Evolutionary conservation across 352 stramenopile species (phyloP), one percentile per base, ranked within the genome.

Genomic region (Phytopythium chamaehyphon): DNA sequence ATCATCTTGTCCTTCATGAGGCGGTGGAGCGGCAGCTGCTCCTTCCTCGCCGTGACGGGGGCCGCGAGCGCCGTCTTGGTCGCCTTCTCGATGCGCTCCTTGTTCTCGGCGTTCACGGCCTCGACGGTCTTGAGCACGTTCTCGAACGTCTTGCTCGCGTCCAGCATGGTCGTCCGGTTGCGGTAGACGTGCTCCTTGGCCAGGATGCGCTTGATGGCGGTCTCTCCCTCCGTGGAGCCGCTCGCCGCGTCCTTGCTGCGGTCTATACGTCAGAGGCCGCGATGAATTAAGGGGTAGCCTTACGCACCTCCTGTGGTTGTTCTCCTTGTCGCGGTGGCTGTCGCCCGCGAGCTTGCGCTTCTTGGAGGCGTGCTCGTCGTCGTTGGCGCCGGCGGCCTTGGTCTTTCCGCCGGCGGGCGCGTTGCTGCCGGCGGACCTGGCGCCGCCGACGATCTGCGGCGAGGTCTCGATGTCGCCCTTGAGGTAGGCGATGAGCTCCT

Each of bases 31-130:
- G 82, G 84, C 19, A 83, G 38, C 46, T 89, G 73, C 50, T 91
- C 76, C 47, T 91, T 90, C 43, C 68, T 69, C 0, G 55, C 55
- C 2, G 51, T 67, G 3, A 62, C 74, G 6, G 66, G 55, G 0
- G 82, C 72, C 36, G 69, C 39, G n/a, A 83, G 50, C 16, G 86
- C 52, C 42, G 78, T 65, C 55, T 93, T 95, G 16, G 71, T 85
- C 21, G 84, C 80, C 61, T 90, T 91, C 47, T 93, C 81, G 48
- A 91, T 90, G 55, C 90, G 88, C 61, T 95, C 84, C 50, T 92
- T 93, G 9, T 77, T 86, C 63, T 95, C 84, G 2, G 80, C 83
- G 51, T 93, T 89, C 40, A 90, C 73, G 16, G 80, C 47, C 51
- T 95, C 84, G 11, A 93, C 73, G 37, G 73, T 80, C 69, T 90